Conservation (phyloP, 225 moss, liverwort and hornwort species). For the Anthoceros angustus region DNA sequence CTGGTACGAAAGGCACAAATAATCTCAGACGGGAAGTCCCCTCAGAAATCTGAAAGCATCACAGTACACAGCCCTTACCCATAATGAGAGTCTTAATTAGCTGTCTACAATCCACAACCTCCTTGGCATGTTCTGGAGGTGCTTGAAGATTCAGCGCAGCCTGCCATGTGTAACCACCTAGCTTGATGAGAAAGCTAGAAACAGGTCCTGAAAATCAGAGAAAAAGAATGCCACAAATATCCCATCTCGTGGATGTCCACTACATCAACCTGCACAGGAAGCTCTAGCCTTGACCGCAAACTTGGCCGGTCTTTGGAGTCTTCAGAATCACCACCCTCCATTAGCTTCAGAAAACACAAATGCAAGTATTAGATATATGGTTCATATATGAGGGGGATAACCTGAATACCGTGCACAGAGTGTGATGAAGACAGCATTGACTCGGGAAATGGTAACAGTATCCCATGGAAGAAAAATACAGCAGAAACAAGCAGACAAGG, state of each 20-base stretch:
- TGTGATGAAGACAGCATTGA: no score
- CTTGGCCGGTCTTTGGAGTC: constrained; percentile 78
- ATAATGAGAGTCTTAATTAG: constrained; percentile 94
- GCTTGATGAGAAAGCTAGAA: not conserved
- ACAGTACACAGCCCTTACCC: constrained; percentile 28
- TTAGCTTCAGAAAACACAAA: constrained; percentile 31
- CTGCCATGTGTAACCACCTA: constrained; percentile 27
- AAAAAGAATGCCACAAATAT: not conserved
- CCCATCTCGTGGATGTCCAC: not conserved
- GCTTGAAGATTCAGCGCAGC: constrained; percentile 89
- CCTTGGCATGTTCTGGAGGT: constrained; percentile 94
- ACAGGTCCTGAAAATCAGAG: not conserved
- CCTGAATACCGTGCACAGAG: no score
- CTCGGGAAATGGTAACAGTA: no score
- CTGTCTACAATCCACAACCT: constrained; percentile 95
- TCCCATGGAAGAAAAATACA: no score
- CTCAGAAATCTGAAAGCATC: no score
- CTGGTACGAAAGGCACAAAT: no score
- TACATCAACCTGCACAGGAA: constrained; percentile 76
- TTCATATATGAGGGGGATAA: no score
- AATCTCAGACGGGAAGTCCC: no score
- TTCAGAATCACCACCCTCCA: constrained; percentile 67
- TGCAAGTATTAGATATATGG: not conserved
- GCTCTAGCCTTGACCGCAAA: constrained; percentile 85
- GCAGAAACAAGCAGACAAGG: no score